Conservation (phyloP, 495 filamentous ascomycete species). For the Tuber microsphaerosporum region DNA sequence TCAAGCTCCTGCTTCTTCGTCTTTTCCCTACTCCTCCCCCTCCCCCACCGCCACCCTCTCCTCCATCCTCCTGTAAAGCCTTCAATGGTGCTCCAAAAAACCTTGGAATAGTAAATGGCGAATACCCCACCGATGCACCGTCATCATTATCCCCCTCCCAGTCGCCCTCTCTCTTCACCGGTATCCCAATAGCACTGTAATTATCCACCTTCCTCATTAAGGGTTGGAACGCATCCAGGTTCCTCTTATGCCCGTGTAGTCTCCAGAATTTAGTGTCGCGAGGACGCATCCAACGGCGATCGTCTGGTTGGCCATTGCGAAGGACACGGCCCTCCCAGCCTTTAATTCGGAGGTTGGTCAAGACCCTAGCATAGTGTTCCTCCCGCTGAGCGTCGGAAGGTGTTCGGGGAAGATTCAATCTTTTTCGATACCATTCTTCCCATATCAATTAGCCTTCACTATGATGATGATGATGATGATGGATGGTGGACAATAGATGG, state of each 20-base stretch:
- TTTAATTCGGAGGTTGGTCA: slow-evolving; percentile 15
- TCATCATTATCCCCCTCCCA: background rate
- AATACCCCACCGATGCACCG: background rate
- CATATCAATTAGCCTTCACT: background rate
- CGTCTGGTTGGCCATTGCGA: slow-evolving; percentile 21
- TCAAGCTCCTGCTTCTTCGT: background rate
- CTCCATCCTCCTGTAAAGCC: background rate
- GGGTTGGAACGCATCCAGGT: background rate
- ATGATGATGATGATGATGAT: background rate
- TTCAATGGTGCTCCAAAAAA: background rate
- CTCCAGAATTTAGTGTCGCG: slow-evolving; percentile 23
- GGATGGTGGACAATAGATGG: slow-evolving; percentile 2
- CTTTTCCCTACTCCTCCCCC: background rate
- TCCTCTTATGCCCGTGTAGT: slow-evolving; percentile 13
- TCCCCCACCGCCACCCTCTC: background rate
- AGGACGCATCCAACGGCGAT: slow-evolving; percentile 22
- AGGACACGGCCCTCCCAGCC: slow-evolving; percentile 25
- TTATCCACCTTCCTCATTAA: background rate
- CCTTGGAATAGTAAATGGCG: background rate
- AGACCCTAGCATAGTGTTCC: slow-evolving; percentile 17
- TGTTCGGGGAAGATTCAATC: slow-evolving; percentile 19
- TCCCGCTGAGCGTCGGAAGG: slow-evolving; percentile 21
- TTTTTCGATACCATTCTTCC: slow-evolving; percentile 30
- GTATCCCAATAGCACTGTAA: background rate
- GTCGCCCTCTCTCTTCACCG: background rate